These are phyloP conservation scores for Penicillium concentricum DNA, from an alignment of 2,329 filamentous ascomycete species.

Conservation along the genomic window DNA sequence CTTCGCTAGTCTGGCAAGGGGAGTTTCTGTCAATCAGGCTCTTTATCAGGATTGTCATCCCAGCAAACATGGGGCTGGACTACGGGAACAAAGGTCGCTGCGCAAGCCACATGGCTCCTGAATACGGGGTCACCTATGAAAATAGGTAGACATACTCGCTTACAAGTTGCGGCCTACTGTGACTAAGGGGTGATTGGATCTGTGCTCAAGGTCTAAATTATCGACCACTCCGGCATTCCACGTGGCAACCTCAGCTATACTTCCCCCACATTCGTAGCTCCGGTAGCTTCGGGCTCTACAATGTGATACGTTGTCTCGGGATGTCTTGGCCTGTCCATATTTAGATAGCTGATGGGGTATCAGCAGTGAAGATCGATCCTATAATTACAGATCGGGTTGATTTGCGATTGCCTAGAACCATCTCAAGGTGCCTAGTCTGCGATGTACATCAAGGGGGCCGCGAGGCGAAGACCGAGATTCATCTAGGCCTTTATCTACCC, in stretches of 20 bases:
- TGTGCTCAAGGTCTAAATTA: neutral
- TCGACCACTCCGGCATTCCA: neutral
- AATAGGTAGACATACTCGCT: neutral
- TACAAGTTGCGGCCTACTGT: neutral
- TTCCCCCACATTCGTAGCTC: slow-evolving; percentile 5
- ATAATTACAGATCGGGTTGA: neutral
- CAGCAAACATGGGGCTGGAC: neutral
- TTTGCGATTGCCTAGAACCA: neutral
- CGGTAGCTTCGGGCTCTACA: neutral
- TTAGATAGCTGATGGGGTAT: neutral
- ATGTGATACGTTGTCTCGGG: slow-evolving; percentile 1
- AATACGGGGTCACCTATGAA: neutral
- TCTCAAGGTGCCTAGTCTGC: neutral
- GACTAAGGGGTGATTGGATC: neutral
- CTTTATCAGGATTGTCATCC: neutral
- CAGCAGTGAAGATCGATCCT: neutral
- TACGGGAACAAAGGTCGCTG: neutral
- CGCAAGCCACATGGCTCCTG: slow-evolving; percentile 1
- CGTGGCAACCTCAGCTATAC: slow-evolving; percentile 5
- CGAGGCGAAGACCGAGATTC: neutral
- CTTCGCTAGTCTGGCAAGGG: slow-evolving; percentile 1
- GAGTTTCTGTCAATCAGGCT: neutral
- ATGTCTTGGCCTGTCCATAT: neutral
- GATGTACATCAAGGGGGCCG: neutral
- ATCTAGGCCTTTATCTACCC: slow-evolving; percentile 1